Percentiles rank a stretch among this genome's conserved stretches.
These are phyloP conservation scores for Xerocomellus amylosporus DNA, from an alignment of 768 basidiomycete genomes.

Conservation along the genomic window DNA sequence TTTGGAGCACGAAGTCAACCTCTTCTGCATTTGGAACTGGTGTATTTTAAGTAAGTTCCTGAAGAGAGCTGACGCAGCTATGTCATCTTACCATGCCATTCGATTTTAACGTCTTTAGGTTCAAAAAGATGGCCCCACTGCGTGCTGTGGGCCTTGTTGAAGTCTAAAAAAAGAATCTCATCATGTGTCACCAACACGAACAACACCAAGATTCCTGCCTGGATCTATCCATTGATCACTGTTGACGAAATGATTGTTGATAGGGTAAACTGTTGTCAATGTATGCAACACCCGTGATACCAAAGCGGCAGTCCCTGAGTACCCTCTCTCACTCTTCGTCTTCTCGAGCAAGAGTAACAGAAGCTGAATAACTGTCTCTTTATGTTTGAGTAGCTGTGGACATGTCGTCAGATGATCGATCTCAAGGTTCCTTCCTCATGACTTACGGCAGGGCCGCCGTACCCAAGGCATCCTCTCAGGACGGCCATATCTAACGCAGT, in stretches of 20 bases:
- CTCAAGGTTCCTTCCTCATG: not conserved
- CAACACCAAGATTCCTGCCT: constrained; percentile 42
- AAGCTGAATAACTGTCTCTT: constrained; percentile 59
- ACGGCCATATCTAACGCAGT: constrained; percentile 65
- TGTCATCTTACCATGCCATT: constrained; percentile 73
- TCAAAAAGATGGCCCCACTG: constrained; percentile 84
- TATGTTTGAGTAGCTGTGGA: constrained; percentile 67
- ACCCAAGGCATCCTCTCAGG: constrained; percentile 77
- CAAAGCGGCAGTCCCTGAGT: constrained; percentile 73
- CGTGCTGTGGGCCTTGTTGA: constrained; percentile 57
- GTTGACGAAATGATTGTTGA: constrained; percentile 80
- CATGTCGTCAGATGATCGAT: not conserved
- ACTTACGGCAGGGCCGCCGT: constrained; percentile 62
- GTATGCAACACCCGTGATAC: constrained; percentile 74
- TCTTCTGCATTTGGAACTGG: constrained; percentile 53
- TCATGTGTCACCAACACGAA: constrained; percentile 4
- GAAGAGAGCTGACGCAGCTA: not conserved
- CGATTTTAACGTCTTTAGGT: constrained; percentile 72
- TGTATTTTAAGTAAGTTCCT: constrained; percentile 22
- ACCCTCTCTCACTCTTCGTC: constrained; percentile 87
- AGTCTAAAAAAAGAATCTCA: constrained; percentile 40
- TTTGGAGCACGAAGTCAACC: constrained; percentile 74
- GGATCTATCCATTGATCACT: constrained; percentile 73
- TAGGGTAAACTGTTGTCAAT: constrained; percentile 70
- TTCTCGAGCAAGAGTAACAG: constrained; percentile 68